A percentile compares a stretch with the other conserved stretches of the same genome.
Conservation (phyloP, 2,329 filamentous ascomycete genomes). For the Ustulina deusta region DNA sequence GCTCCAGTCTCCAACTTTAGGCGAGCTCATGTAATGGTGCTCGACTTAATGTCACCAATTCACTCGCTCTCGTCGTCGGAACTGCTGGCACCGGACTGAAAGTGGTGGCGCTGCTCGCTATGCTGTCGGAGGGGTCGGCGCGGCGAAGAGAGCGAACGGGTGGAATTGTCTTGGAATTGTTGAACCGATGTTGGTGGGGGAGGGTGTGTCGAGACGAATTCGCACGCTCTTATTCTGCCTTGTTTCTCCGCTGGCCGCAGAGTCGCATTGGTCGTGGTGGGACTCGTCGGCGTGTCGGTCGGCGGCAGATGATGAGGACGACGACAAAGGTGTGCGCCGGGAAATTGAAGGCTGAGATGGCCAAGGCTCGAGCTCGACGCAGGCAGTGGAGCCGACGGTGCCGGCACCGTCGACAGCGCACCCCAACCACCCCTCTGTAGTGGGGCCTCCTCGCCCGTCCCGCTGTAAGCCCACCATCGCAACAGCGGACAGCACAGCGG, state of each 20-base stretch:
- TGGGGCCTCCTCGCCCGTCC: conserved; percentile 15
- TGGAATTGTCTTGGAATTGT: conserved; percentile 3
- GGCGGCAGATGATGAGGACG: background rate
- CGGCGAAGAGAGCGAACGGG: conserved; percentile 7
- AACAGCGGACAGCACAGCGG: conserved; percentile 25
- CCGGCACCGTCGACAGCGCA: conserved; percentile 18
- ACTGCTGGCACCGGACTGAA: conserved; percentile 8
- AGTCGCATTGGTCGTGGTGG: background rate
- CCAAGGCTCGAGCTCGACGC: conserved; percentile 35
- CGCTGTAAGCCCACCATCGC: conserved; percentile 30
- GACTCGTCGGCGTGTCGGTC: background rate
- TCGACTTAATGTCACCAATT: background rate
- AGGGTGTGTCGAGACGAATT: background rate
- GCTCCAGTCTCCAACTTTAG: conserved; percentile 2
- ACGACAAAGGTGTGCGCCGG: conserved; percentile 17
- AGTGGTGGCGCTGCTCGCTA: conserved; percentile 6
- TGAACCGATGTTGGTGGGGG: background rate
- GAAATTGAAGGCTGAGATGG: conserved; percentile 34
- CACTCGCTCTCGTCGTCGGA: conserved; percentile 17
- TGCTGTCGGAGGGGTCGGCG: conserved; percentile 36
- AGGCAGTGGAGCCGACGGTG: conserved; percentile 22
- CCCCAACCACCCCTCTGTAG: conserved; percentile 13
- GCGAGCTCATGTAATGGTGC: background rate
- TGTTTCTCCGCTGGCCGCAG: background rate
- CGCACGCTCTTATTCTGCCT: background rate